Conservation (phyloP, 306 rosid species). For the Luffa acutangula region DNA sequence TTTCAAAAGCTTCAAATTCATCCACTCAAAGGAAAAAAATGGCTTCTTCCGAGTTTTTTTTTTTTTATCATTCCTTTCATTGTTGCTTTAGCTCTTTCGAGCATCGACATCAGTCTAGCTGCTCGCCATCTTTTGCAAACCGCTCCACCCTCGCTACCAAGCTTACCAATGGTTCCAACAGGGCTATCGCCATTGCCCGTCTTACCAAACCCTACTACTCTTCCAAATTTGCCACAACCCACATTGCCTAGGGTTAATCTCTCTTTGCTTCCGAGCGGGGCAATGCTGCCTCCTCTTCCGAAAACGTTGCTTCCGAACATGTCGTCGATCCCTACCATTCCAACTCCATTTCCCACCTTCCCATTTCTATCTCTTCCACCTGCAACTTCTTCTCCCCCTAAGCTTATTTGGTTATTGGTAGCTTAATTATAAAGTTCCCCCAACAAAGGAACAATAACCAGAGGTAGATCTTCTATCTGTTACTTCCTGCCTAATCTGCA, state of each 20-base stretch:
- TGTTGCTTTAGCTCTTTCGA: neutral
- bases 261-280: neutral
- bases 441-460: too few species aligned
- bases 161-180: neutral
- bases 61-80: neutral
- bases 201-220: neutral
- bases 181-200: neutral
- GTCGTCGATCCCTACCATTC: neutral
- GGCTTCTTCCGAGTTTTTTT: neutral
- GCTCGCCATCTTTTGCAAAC: conserved; percentile 11
- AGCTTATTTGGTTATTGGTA: neutral
- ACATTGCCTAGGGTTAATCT: neutral
- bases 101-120: neutral
- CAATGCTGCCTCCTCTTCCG: neutral
- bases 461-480: too few species aligned
- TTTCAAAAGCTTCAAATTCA: neutral
- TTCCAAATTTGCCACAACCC: conserved; percentile 8
- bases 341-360: neutral
- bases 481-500: too few species aligned
- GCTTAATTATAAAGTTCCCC: too few species aligned
- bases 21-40: neutral
- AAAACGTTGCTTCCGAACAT: neutral
- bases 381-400: conserved; percentile 8
- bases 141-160: neutral
- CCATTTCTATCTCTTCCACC: conserved; percentile 12